Conservation (phyloP, 495 filamentous ascomycete species). For the Beverwykella pulmonaria region DNA sequence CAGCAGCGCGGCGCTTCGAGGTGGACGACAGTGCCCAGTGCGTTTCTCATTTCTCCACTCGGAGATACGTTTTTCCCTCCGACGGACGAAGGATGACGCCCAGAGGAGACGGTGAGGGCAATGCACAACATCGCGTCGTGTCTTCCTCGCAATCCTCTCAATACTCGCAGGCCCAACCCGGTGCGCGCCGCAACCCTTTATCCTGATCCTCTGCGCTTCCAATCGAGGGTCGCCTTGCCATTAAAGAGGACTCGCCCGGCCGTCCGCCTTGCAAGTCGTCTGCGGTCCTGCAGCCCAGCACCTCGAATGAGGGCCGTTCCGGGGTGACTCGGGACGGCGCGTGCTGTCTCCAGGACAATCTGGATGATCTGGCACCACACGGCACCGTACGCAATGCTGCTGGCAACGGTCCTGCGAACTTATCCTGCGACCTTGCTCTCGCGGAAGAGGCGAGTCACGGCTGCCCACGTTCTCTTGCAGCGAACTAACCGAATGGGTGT, state of each 20-base stretch:
- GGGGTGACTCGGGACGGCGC: constrained; percentile 28
- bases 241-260: constrained; percentile 9
- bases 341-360: constrained; percentile 10
- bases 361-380: constrained; percentile 38
- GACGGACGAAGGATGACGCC: neutral
- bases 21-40: neutral
- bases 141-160: constrained; percentile 6
- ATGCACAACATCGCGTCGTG: constrained; percentile 29
- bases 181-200: constrained; percentile 14
- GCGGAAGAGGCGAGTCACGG: constrained; percentile 29
- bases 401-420: constrained; percentile 37
- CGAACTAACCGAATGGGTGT: constrained; percentile 30
- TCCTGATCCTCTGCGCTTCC: neutral
- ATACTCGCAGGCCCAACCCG: no score
- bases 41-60: no score
- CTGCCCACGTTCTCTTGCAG: constrained; percentile 30
- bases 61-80: neutral
- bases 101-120: neutral
- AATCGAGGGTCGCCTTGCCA: constrained; percentile 12
- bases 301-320: constrained; percentile 15
- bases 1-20: neutral
- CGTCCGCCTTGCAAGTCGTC: neutral
- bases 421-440: constrained; percentile 18
- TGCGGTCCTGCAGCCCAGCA: constrained; percentile 12
- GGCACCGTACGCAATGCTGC: constrained; percentile 19